Percentiles rank a stretch among this genome's conserved stretches.
Evolutionary conservation across 495 filamentous ascomycete genomes (phyloP).

Genomic region (Podospora didyma): DNA sequence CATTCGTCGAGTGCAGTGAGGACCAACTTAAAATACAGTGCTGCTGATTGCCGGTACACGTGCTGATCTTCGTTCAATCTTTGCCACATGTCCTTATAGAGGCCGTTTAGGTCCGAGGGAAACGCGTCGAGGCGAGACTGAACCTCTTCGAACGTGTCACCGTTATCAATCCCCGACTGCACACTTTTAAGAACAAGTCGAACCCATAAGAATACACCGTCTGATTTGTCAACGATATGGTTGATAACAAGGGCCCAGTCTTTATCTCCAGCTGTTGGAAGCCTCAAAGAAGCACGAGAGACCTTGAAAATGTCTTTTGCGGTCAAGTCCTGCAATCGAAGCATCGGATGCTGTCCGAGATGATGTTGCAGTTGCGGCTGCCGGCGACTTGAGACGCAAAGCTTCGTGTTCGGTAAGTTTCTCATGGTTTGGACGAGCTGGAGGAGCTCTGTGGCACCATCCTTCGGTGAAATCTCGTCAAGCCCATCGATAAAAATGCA

Average conservation of each 20-base stretch:
- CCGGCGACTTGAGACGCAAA: slow-evolving; percentile 9
- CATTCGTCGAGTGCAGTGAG: too few species aligned
- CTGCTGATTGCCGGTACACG: neutral
- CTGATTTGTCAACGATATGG: neutral
- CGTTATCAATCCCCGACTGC: neutral
- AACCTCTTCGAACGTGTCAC: neutral
- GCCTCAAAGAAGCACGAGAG: too few species aligned
- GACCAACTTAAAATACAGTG: neutral
- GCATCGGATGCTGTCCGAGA: neutral
- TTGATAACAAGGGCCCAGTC: neutral
- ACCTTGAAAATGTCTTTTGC: slow-evolving; percentile 1
- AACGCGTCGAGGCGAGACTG: neutral
- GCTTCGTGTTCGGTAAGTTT: neutral
- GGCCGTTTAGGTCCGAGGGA: neutral
- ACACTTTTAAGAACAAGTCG: slow-evolving; percentile 1
- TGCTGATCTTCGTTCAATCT: neutral
- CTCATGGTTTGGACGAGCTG: neutral
- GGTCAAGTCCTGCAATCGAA: slow-evolving; percentile 10
- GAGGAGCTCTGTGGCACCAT: neutral
- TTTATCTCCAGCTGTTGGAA: neutral
- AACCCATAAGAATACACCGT: slow-evolving; percentile 13
- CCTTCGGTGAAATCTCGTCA: neutral
- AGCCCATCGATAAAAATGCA: slow-evolving; percentile 7
- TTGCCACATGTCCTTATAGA: neutral
- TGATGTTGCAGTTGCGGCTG: neutral